Evolutionary conservation across 805 yeast genomes (phyloP), one percentile per base, ranked within the genome.

Genomic region (Kuraishia hungarica): DNA sequence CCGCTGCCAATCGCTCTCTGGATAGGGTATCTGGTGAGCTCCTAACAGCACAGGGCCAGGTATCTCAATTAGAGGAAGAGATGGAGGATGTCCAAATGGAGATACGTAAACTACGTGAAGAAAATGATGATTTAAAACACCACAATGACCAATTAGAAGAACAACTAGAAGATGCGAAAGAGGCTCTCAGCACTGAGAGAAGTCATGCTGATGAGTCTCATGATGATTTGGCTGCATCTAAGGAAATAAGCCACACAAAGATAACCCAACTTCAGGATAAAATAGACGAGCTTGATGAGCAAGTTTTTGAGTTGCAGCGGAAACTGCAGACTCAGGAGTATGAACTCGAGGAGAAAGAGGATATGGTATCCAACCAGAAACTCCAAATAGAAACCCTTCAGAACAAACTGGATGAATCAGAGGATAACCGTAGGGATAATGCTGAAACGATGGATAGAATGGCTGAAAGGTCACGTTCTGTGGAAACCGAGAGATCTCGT

Each of bases 311-410:
- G 11, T 28, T 43, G 49, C 51, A 53, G 24, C 1, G 20, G 2
- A 54, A 54, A 13, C 55, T 58, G 22, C 56, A 57, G 2, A 54
- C 53, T 21, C 55, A 62, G 35, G 65, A 64, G 48, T 61, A 64
- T 7, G 70, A 71, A 46, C 63, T 67, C 20, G 68, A 64, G 17
- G 53, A 55, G 3, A 55, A 59, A n/a, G 59, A 58, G 11, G 58
- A 55, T 39, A 56, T 58, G 51, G 52, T 51, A 15, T 26, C 43
- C 62, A 60, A 55, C 15, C 54, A 57, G 39, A 51, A 47, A 47
- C 50, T 55, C 15, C 50, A 50, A 17, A 26, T 68, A 19, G 61
- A 62, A 11, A 67, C 69, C n/a, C 55, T 70, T 22, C 56, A 63
- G 19, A 67, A 67, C 15, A 65, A 64, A 43, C 60, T 71, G 11